These are phyloP conservation scores for Aspergillus versicolor DNA, from an alignment of 2,329 filamentous ascomycete genomes.

Conservation along the genomic window DNA sequence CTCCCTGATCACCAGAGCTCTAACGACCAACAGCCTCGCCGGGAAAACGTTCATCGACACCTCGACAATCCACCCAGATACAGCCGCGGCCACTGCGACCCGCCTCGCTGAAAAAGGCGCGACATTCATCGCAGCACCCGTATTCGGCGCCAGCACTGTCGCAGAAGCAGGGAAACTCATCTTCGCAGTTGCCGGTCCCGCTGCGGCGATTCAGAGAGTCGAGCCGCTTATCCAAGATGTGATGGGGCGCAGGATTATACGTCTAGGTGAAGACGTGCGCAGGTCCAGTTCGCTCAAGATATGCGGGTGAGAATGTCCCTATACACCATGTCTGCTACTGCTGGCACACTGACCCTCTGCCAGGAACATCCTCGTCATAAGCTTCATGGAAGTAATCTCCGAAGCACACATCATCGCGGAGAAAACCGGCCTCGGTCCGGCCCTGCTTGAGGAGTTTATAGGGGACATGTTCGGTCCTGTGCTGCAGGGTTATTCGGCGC, in stretches of 20 bases:
- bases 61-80: conserved; percentile 51
- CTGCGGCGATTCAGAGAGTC: conserved; percentile 34
- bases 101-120: conserved; percentile 31
- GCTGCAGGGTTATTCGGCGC: conserved; percentile 17
- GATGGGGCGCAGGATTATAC: conserved; percentile 34
- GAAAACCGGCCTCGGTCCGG: conserved; percentile 42
- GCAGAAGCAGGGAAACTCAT: conserved; percentile 49
- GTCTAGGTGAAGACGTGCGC: conserved; percentile 44
- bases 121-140: conserved; percentile 47
- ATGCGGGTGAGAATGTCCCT: conserved; percentile 24
- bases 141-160: conserved; percentile 54
- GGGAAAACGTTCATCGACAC: conserved; percentile 52
- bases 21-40: conserved; percentile 19
- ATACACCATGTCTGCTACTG: too few species aligned
- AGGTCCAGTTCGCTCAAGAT: conserved; percentile 51
- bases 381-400: conserved; percentile 50
- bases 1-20: conserved; percentile 34
- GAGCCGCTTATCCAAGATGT: conserved; percentile 42
- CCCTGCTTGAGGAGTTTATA: conserved; percentile 43
- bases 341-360: too few species aligned
- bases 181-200: conserved; percentile 48
- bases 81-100: conserved; percentile 31
- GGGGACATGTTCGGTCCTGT: conserved; percentile 21
- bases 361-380: conserved; percentile 52
- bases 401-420: conserved; percentile 54